Percentiles rank a stretch among this genome's conserved stretches.
Evolutionary conservation across 2,329 filamentous ascomycete species (phyloP).

Genomic region (Pestalotiopsis sp.): DNA sequence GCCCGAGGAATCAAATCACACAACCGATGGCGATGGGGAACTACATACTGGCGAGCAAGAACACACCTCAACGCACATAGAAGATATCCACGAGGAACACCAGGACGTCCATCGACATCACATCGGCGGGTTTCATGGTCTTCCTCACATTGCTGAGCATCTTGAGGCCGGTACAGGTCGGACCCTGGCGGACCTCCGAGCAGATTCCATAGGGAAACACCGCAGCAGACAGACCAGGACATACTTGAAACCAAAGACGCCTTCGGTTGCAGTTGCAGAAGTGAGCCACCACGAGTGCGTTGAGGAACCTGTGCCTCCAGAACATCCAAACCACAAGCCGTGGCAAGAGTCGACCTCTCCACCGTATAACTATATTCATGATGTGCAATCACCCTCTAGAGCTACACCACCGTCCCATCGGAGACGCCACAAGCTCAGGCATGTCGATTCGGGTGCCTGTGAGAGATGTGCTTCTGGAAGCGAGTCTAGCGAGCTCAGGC

Average conservation of each 20-base stretch:
- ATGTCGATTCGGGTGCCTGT: background rate
- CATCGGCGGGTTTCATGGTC: constrained; percentile 32
- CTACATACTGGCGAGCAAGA: background rate
- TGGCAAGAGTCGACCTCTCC: background rate
- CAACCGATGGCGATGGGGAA: background rate
- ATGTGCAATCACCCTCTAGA: background rate
- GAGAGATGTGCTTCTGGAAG: background rate
- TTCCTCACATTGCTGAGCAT: constrained; percentile 35
- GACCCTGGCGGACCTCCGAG: constrained; percentile 13
- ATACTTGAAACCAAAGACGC: constrained; percentile 17
- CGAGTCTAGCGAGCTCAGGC: background rate
- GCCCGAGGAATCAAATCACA: background rate
- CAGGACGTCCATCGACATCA: constrained; percentile 23
- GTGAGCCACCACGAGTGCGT: constrained; percentile 17
- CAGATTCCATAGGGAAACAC: background rate
- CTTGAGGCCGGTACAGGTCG: constrained; percentile 23
- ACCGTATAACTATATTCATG: background rate
- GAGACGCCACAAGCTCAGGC: background rate
- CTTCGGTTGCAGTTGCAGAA: constrained; percentile 15
- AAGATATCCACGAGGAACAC: constrained; percentile 4
- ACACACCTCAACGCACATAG: constrained; percentile 9
- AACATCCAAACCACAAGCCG: constrained; percentile 13
- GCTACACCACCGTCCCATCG: background rate
- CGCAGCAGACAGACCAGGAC: background rate
- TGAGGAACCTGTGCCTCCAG: constrained; percentile 14